Evolutionary conservation across 768 basidiomycete species (phyloP).

Genomic region (Tylopilus vinaceipallidus): DNA sequence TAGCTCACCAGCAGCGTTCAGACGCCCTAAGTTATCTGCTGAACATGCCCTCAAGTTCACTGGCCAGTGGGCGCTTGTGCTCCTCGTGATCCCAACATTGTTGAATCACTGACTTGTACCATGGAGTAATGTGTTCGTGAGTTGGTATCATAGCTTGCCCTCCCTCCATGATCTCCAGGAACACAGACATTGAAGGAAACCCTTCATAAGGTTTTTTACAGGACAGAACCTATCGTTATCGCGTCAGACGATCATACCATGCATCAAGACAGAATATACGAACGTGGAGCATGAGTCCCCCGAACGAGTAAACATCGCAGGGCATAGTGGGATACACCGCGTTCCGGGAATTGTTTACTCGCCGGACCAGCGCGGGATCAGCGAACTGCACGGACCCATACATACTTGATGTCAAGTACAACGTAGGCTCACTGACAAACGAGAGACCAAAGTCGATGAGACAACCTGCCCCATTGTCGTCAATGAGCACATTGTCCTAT

Average conservation of each 20-base stretch:
- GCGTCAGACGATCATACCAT: conserved; percentile 4
- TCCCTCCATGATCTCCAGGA: neutral
- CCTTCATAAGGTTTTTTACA: conserved; percentile 19
- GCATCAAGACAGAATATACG: neutral
- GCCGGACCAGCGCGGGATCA: conserved; percentile 34
- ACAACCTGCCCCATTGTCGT: conserved; percentile 37
- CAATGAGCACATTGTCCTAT: conserved; percentile 44
- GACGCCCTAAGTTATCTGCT: neutral
- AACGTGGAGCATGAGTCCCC: conserved; percentile 36
- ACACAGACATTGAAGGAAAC: neutral
- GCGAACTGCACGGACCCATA: conserved; percentile 45
- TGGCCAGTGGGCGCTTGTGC: conserved; percentile 14
- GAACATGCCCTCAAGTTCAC: conserved; percentile 5
- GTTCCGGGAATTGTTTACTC: neutral
- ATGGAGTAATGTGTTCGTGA: neutral
- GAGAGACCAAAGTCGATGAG: conserved; percentile 49
- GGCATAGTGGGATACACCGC: conserved; percentile 16
- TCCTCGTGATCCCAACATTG: conserved; percentile 19
- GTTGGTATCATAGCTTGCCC: conserved; percentile 13
- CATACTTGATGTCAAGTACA: conserved; percentile 33
- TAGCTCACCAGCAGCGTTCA: too few relatives aligned
- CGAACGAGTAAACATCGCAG: conserved; percentile 30
- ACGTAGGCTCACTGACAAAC: conserved; percentile 24
- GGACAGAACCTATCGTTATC: conserved; percentile 14
- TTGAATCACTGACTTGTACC: conserved; percentile 9